Evolutionary conservation across 2,329 filamentous ascomycete species (phyloP), one percentile per base, ranked within the genome.

Genomic region (Thelonectria olida): DNA sequence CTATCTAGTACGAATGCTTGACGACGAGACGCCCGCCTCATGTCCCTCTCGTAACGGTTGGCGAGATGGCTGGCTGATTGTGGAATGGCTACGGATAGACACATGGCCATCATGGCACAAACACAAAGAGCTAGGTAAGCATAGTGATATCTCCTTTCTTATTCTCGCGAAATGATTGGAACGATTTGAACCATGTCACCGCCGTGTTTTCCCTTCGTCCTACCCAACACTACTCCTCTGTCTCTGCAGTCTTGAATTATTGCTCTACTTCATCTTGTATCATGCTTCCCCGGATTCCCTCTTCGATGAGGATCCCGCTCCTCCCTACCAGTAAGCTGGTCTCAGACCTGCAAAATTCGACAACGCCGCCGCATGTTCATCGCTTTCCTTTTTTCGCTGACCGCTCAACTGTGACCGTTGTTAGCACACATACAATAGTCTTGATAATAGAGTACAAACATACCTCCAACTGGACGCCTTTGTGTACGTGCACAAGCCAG

Each of bases 401-500:
- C 91, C 91, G 44, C 85, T 85, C 72, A 90, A 75, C 88, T 90
- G 66, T 34, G 63, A 39, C 22, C 25, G 48, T 63, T 20, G 62
- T 69, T 61, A 62, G 64, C 54, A 52, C 31, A 12, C 9, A 22
- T 5, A 62, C 17, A 31, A 12, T 34, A 20, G 15, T 25, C 12
- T 7, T n/a, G 7, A 45, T 4, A 23, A 17, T 13, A 22, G 17
- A 41, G 38, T 9, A 19, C 13, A 13, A 19, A 78, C 85, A 79
- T 77, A 90, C 88, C 85, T 99, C 96, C 66, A 97, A 83, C 75
- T 97, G 94, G 66, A 99, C 96, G 68, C 92, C 90, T 71, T 95
- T 90, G 79, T 99, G 96, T 64, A 98, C 85, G 78, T 97, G 92
- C 59, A 99, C 96, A 72, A 99, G 83, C 96, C 96, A 99, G 80